Evolutionary conservation across 495 filamentous ascomycete species (phyloP), one percentile per base, ranked within the genome.

Genomic region (Daldinia loculata): DNA sequence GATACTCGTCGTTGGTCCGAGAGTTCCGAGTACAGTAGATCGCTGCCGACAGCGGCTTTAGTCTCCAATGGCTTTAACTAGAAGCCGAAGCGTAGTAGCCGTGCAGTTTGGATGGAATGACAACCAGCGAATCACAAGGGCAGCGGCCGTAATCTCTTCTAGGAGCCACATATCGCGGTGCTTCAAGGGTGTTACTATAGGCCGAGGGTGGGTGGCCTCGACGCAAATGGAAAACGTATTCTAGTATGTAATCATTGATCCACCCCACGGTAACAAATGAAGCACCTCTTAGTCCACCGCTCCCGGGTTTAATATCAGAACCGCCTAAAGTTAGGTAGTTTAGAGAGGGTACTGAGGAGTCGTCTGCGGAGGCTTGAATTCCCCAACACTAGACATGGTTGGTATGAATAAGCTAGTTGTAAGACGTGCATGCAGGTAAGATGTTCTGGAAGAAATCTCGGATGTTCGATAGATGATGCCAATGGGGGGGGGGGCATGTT

Each of bases 61-160:
- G 56, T 72, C 69, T 60, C 60, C 63, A 55, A 56, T 64, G 64
- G 50, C 61, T 63, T 52, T 39, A 29, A 53, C 34, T 48, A 60
- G 63, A 64, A 65, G 69, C 59, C 48, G 60, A 64, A 50, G 69
- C 64, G 69, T 59, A 48, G 62, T 39, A 61, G 60, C 70, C 61
- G 65, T 69, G 51, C 50, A 56, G 43, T 61, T 56, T 55, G 43
- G 56, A 62, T 66, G 38, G 48, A 52, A 61, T 36, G 22, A 69
- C 27, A 62, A 26, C 61, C 48, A 58, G 32, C 66, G 43, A 73
- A 69, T 66, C 66, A 69, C 52, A 55, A 17, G 15, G 51, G 39
- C 61, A 36, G 56, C 45, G 26, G 56, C 32, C 50, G 50, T 69
- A 61, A 60, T 64, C 56, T 56, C 66, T 26, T 58, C 24, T 57